phyloP scores from a whole-genome alignment of 75 land plant species.

The Sequoiadendron giganteum region DNA sequence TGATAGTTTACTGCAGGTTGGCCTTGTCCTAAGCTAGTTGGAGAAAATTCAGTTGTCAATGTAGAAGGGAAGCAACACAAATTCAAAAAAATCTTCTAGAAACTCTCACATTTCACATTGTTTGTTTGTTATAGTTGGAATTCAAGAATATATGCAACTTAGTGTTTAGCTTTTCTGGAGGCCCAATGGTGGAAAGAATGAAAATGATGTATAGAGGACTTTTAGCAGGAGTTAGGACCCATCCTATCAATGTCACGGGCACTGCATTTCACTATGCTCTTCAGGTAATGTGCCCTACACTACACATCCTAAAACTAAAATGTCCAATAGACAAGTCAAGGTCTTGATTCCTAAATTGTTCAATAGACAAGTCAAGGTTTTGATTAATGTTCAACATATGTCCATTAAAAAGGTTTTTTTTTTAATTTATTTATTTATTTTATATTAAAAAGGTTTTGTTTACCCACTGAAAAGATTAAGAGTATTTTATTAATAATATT shows the following conservation, averaged over 20 bases:
- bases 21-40: not conserved
- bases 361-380: too few relatives aligned
- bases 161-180: not conserved
- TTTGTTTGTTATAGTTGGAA: not conserved
- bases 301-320: too few relatives aligned
- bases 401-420: too few relatives aligned
- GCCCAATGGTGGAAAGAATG: not conserved
- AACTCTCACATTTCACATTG: not conserved
- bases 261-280: not conserved
- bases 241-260: not conserved
- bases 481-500: too few relatives aligned
- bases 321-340: too few relatives aligned
- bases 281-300: not conserved
- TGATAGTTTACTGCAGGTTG: not conserved
- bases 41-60: not conserved
- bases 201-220: not conserved
- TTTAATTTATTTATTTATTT: too few relatives aligned
- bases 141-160: not conserved
- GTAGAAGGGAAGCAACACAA: not conserved
- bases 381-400: too few relatives aligned
- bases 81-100: too few relatives aligned
- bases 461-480: too few relatives aligned
- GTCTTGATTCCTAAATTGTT: too few relatives aligned
- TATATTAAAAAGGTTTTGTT: too few relatives aligned
- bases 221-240: not conserved